These are phyloP conservation scores for Cicer bijugum DNA, from an alignment of 306 rosid genomes.

Conservation along the genomic window DNA sequence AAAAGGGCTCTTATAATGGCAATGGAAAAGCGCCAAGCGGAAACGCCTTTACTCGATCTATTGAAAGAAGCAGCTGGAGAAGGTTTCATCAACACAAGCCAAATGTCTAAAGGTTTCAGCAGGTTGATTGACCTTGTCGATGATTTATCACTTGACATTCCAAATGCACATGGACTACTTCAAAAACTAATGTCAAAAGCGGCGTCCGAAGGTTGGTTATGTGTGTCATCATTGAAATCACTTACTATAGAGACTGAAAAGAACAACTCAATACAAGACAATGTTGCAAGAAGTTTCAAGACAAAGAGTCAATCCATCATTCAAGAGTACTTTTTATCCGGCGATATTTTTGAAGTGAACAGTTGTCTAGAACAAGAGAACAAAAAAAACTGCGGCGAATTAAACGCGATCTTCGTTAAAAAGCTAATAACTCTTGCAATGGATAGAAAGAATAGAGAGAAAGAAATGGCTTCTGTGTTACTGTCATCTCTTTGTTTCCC, in stretches of 20 bases:
- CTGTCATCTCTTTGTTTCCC: conserved; percentile 71
- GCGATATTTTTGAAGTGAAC: conserved; percentile 61
- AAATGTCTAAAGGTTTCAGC: conserved; percentile 66
- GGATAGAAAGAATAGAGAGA: conserved; percentile 79
- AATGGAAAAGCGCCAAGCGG: conserved; percentile 71
- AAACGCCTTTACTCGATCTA: conserved; percentile 59
- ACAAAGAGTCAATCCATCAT: conserved; percentile 60
- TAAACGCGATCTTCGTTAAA: conserved; percentile 71
- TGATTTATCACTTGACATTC: conserved; percentile 76
- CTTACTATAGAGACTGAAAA: conserved; percentile 54
- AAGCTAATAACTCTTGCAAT: conserved; percentile 67
- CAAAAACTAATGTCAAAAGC: conserved; percentile 61
- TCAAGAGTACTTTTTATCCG: conserved; percentile 74
- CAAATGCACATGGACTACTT: conserved; percentile 59
- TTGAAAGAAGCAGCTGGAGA: conserved; percentile 71
- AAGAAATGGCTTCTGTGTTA: conserved; percentile 78
- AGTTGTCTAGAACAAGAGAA: conserved; percentile 63
- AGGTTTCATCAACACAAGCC: conserved; percentile 74
- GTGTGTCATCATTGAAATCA: conserved; percentile 68
- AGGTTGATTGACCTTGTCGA: conserved; percentile 67
- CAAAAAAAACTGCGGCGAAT: conserved; percentile 43
- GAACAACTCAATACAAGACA: conserved; percentile 47
- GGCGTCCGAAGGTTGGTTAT: conserved; percentile 83
- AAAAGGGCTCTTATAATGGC: conserved; percentile 75
- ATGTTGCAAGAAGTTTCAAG: conserved; percentile 61